Conservation (phyloP, 176 grass and related monocot genomes). For the Canna indica region DNA sequence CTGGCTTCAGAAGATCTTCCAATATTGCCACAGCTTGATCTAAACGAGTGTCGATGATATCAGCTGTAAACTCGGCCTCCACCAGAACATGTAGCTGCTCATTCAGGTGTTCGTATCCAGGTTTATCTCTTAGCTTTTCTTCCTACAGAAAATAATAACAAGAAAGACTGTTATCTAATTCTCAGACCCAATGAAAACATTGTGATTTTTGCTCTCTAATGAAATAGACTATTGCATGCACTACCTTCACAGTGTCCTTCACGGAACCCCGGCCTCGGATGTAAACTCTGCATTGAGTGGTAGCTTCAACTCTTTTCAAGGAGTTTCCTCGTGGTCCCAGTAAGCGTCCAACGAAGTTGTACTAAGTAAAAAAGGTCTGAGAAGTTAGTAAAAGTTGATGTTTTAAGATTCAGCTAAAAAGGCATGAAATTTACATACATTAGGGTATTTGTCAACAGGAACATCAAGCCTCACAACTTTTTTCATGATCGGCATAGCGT, state of each 20-base stretch:
- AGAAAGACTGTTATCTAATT: background rate
- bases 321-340: slow-evolving; percentile 95
- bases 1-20: slow-evolving; percentile 16
- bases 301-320: slow-evolving; percentile 94
- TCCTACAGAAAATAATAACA: background rate
- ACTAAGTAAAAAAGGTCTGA: slow-evolving; percentile 40
- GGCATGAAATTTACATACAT: slow-evolving; percentile 31
- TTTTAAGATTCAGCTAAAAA: background rate
- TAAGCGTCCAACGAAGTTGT: slow-evolving; percentile 94
- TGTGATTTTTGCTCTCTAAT: no score
- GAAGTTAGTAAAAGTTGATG: background rate
- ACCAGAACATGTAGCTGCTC: slow-evolving; percentile 17
- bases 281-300: slow-evolving; percentile 96
- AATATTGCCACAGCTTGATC: slow-evolving; percentile 16
- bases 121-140: slow-evolving; percentile 18
- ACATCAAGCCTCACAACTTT: slow-evolving; percentile 92
- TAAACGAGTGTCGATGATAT: slow-evolving; percentile 5
- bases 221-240: background rate
- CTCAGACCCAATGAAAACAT: no score
- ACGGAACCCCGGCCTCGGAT: slow-evolving; percentile 88
- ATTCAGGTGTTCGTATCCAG: slow-evolving; percentile 14
- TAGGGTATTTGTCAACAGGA: slow-evolving; percentile 94
- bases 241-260: slow-evolving; percentile 91
- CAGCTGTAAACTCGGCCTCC: slow-evolving; percentile 11
- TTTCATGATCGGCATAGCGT: slow-evolving; percentile 59